Percentiles rank a stretch among this genome's conserved stretches.
phyloP scores from a whole-genome alignment of 371 early-diverging fungal genomes.

The Actinomucor elegans region DNA sequence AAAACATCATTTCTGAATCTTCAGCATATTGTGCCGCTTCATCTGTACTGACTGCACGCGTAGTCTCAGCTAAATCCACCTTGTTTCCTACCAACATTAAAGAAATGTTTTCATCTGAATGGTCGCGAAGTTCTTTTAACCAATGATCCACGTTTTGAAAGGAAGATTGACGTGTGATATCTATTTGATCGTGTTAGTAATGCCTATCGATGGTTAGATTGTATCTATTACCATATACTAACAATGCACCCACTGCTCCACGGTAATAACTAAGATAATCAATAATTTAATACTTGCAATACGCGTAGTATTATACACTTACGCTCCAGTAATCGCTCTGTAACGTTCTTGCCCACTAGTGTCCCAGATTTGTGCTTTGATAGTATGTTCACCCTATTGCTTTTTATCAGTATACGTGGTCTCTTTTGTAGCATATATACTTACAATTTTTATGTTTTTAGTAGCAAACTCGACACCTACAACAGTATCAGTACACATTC shows the following conservation, averaged over 20 bases:
- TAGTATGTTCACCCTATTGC: conserved; percentile 30
- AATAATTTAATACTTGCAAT: neutral
- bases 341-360: conserved; percentile 82
- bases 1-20: conserved; percentile 79
- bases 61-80: conserved; percentile 87
- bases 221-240: conserved; percentile 36
- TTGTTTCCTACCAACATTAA: conserved; percentile 99
- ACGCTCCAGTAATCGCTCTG: conserved; percentile 68
- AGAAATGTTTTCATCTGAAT: conserved; percentile 89
- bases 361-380: conserved; percentile 92
- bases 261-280: conserved; percentile 36
- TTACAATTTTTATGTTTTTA: conserved; percentile 45
- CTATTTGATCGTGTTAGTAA: conserved; percentile 33
- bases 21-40: conserved; percentile 84
- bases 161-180: conserved; percentile 94
- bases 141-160: conserved; percentile 91
- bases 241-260: conserved; percentile 45
- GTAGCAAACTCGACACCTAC: conserved; percentile 56
- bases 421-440: too few species aligned
- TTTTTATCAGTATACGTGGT: too few species aligned
- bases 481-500: neutral
- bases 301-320: too few species aligned
- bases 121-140: conserved; percentile 97
- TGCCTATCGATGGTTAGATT: too few species aligned
- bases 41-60: conserved; percentile 47